A percentile compares a stretch with the other conserved stretches of the same genome.
These are phyloP conservation scores for Nakazawaea molendinolei DNA, from an alignment of 805 yeast genomes.

Conservation along the genomic window DNA sequence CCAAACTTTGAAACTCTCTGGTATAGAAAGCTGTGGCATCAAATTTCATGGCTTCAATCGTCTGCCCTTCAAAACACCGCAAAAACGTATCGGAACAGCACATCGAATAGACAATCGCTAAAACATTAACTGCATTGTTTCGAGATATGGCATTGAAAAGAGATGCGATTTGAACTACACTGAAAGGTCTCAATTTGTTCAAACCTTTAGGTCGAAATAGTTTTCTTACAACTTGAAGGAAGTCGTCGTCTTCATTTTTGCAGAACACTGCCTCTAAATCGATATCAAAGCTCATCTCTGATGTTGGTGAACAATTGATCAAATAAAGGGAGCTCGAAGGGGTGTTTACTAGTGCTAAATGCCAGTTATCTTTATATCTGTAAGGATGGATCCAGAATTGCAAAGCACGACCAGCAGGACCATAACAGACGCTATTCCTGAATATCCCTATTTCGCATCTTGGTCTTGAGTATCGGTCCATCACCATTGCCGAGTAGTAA, in stretches of 20 bases:
- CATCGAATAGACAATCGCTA: slow-evolving; percentile 9
- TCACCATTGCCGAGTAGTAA: slow-evolving; percentile 6
- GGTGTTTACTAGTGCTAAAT: no score
- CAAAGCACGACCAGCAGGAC: background rate
- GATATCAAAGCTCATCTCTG: background rate
- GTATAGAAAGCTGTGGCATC: slow-evolving; percentile 8
- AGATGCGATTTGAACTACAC: no score
- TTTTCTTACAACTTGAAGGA: slow-evolving; percentile 1
- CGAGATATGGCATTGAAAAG: slow-evolving; percentile 5
- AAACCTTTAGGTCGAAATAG: no score
- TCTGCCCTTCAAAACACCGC: slow-evolving; percentile 2
- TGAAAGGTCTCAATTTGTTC: no score
- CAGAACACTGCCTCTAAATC: background rate
- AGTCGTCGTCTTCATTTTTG: background rate
- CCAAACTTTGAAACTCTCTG: slow-evolving; percentile 4
- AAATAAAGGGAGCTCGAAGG: no score
- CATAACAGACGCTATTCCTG: slow-evolving; percentile 2
- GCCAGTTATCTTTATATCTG: slow-evolving; percentile 6
- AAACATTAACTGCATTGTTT: slow-evolving; percentile 7
- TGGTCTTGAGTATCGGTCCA: slow-evolving; percentile 6
- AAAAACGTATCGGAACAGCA: slow-evolving; percentile 8
- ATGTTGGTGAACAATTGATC: slow-evolving; percentile 5
- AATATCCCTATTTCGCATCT: slow-evolving; percentile 2
- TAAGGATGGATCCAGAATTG: slow-evolving; percentile 10
- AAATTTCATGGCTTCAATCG: slow-evolving; percentile 3